Evolutionary conservation across 2,329 filamentous ascomycete species (phyloP).

Genomic region (Fusarium sp.): DNA sequence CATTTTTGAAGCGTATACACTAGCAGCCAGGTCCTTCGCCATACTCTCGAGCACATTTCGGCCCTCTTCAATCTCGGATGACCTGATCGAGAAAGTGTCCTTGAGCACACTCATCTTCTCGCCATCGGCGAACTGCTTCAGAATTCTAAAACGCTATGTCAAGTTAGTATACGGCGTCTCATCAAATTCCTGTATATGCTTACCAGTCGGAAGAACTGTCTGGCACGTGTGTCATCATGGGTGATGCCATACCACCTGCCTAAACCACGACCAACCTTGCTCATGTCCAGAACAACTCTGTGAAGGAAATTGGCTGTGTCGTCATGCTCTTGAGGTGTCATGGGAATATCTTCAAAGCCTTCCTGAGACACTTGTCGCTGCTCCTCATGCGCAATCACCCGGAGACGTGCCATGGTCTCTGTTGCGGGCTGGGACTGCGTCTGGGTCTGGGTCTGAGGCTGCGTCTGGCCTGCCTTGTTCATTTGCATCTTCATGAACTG

Average conservation of each 20-base stretch:
- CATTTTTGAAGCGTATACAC: constrained; percentile 43
- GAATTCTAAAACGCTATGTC: constrained; percentile 60
- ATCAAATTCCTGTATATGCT: constrained; percentile 36
- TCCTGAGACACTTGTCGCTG: constrained; percentile 52
- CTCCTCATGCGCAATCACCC: constrained; percentile 53
- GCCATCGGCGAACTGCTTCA: constrained; percentile 62
- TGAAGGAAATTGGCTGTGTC: constrained; percentile 57
- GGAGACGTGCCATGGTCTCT: constrained; percentile 47
- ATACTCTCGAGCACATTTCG: constrained; percentile 61
- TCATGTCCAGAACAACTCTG: constrained; percentile 54
- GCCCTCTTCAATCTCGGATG: constrained; percentile 60
- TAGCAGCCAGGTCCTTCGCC: constrained; percentile 56
- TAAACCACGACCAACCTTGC: constrained; percentile 56
- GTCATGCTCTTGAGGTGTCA: constrained; percentile 55
- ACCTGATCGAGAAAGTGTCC: constrained; percentile 61
- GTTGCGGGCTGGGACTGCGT: constrained; percentile 12
- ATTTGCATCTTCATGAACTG: constrained; percentile 47
- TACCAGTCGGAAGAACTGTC: constrained; percentile 63
- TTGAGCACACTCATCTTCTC: constrained; percentile 57
- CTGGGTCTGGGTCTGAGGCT: constrained; percentile 30
- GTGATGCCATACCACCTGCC: constrained; percentile 59
- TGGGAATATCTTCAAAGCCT: constrained; percentile 55
- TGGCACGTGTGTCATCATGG: constrained; percentile 59
- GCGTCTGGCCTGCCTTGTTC: constrained; percentile 34
- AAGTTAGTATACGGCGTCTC: constrained; percentile 46